Evolutionary conservation across 1,139 yeast species (phyloP), one percentile per base, ranked within the genome.

Genomic region (Protomyces inouyei): DNA sequence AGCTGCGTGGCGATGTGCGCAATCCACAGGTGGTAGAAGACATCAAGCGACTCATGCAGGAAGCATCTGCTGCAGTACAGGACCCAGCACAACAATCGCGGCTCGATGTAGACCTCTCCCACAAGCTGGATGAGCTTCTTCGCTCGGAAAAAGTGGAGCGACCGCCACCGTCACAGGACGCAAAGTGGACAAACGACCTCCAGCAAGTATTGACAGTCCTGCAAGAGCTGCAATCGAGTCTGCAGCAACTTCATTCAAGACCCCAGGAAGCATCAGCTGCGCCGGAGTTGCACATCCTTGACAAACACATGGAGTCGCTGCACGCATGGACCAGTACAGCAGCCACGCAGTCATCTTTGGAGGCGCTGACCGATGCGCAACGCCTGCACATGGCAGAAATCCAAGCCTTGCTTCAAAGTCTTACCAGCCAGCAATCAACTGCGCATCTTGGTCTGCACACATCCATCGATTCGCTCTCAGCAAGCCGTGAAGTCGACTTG

Each of bases 21-120:
- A 59, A 59, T 32, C 63, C 63, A 4, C 63, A 59, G 16, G 57
- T 55, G 18, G 54, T 59, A 2, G 63, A 59, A 14, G 63, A 59
- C 35, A 59, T 59, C 46, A 59, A 59, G 40, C 43, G 40, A 21
- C 14, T 59, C 28, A 37, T 59, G 43, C 57, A 52, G n/a, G 63
- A 59, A 40, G 53, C 63, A 2, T 18, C 46, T 32, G 6, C 45
- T 4, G 32, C 57, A 28, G 43, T 21, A 3, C 57, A 59, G 14
- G 57, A 59, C 21, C 63, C 63, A 12, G 57, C 43, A 36, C 43
- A 32, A 12, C 43, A 40, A 36, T 37, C 52, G 35, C 52, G 45
- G 18, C 23, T 59, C 46, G 63, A 59, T 2, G 10, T 28, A 9
- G 63, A 59, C 16, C 28, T 59, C 45, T 51, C 63, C 8, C 32